Evolutionary conservation across 2,329 filamentous ascomycete genomes (phyloP).

Genomic region (Microdochium paspali): DNA sequence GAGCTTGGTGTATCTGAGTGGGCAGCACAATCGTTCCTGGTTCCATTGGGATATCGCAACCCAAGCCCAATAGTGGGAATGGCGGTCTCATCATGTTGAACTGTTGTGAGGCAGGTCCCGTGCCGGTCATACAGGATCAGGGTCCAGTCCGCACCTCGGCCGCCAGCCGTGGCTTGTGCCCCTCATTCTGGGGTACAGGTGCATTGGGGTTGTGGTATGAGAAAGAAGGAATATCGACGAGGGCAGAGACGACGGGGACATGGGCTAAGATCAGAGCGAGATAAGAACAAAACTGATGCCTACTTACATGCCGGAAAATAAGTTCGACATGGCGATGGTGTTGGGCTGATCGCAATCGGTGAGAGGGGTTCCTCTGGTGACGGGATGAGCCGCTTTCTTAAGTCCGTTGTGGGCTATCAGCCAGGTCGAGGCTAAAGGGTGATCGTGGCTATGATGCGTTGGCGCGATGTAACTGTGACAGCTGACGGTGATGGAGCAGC

Average conservation of each 20-base stretch:
- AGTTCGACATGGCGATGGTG: conserved; percentile 41
- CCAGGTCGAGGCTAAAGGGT: too few species aligned
- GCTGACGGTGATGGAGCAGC: background rate
- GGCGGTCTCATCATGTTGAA: too few species aligned
- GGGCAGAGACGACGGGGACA: conserved; percentile 3
- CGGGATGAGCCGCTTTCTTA: background rate
- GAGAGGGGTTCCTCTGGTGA: background rate
- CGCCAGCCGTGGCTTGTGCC: too few species aligned
- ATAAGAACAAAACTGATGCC: conserved; percentile 7
- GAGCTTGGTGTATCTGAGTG: too few species aligned
- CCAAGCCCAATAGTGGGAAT: too few species aligned
- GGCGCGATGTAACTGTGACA: too few species aligned
- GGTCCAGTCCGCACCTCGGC: too few species aligned
- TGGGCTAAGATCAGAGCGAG: conserved; percentile 4
- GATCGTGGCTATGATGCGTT: background rate
- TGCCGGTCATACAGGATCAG: background rate
- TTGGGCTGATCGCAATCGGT: background rate
- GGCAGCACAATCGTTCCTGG: too few species aligned
- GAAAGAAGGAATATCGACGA: conserved; percentile 1
- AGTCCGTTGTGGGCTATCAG: too few species aligned
- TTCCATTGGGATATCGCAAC: too few species aligned
- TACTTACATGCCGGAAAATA: conserved; percentile 55
- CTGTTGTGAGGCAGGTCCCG: conserved; percentile 2
- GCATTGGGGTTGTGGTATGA: background rate
- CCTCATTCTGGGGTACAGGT: too few species aligned